Evolutionary conservation across 495 filamentous ascomycete genomes (phyloP), one percentile per base, ranked within the genome.

Genomic region (Lophiostoma macrostomum): DNA sequence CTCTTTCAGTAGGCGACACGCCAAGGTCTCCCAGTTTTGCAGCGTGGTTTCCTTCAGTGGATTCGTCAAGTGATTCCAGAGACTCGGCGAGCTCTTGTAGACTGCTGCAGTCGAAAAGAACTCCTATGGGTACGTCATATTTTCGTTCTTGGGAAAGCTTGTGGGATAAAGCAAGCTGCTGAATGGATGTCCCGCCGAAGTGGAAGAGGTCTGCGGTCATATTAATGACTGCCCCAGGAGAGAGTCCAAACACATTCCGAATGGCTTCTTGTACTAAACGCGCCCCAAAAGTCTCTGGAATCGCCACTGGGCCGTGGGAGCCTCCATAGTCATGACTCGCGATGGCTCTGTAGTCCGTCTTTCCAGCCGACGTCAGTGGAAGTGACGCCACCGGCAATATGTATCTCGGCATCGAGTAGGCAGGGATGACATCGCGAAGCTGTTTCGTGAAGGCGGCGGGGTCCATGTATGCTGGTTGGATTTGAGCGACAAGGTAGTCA

Each of bases 341-440:
- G 27, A 63, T 57, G 18, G 25, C 43, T 46, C 60, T 61, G 12
- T 67, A 67, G 49, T 70, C 64, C 16, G 65, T 24, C 45, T 70
- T 70, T 20, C 64, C 61, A 28, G 46, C 54, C 1, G 36, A 16
- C 1, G 67, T 69, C 50, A 63, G 46, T 8, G 67, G 67, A 39
- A 70, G 62, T 32, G 37, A 25, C 18, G 61, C 62, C 6, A 63
- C 47, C 13, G 46, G 25, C 18, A 51, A 8, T 11, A 69, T 58
- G 23, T 53, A 38, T 18, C 45, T 25, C 24, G 66, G 68, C 6
- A 60, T 32, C 12, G 63, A 60, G 41, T 68, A 61, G 5, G 36
- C 37, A 19, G 66, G 66, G 2, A 68, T 41, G 6, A 38, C n/a
- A 4, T 23, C 5, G 3, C 35, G 14, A 14, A 64, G 18, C 13